Evolutionary conservation across 345 rosid species (phyloP), one percentile per base, ranked within the genome.

Genomic region (Eucalyptus marginata): DNA sequence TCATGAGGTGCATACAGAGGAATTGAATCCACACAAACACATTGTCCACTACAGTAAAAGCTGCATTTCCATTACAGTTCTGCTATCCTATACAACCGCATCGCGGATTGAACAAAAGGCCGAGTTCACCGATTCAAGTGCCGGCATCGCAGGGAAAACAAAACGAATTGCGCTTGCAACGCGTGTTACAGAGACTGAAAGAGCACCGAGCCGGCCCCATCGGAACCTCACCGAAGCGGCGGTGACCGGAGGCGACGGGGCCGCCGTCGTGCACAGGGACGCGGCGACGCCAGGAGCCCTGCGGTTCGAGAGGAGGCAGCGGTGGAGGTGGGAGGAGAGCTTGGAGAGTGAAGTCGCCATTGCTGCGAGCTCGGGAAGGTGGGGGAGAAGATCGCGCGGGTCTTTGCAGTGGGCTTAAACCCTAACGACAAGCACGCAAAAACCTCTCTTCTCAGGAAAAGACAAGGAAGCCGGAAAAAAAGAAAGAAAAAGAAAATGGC

Each of bases 271-370:
- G 93, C 92, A 95, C 86, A 95, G 95, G 50, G 95, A 89, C 93
- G 47, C 52, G 50, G 96, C 89, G 89, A 91, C 27, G 66, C 46
- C 91, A 89, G 92, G 49, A 29, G 88, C 10, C 86, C 89, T 92
- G 58, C 93, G 88, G 86, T 85, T 94, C 7, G 93, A 90, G 83
- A 97, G 93, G 85, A 95, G 91, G 66, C 92, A 92, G 52, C 93
- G 92, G 83, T 36, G 90, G 54, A 95, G 93, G n/a, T 94, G 94
- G 88, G 96, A 91, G 15, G 97, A 91, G 54, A 96, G 90, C 76
- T 88, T 88, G 31, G 96, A 93, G 92, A 95, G 90, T 49, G 93
- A 92, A 87, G 89, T 94, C 84, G 95, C 91, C 94, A 93, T 92
- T 87, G 44, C 47, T 76, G 84, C 24, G 71, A 81, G 76, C 81